Percentiles rank a stretch among this genome's conserved stretches.
phyloP scores from a whole-genome alignment of 2,329 filamentous ascomycete species.

The Neofusicoccum umdonicola region DNA sequence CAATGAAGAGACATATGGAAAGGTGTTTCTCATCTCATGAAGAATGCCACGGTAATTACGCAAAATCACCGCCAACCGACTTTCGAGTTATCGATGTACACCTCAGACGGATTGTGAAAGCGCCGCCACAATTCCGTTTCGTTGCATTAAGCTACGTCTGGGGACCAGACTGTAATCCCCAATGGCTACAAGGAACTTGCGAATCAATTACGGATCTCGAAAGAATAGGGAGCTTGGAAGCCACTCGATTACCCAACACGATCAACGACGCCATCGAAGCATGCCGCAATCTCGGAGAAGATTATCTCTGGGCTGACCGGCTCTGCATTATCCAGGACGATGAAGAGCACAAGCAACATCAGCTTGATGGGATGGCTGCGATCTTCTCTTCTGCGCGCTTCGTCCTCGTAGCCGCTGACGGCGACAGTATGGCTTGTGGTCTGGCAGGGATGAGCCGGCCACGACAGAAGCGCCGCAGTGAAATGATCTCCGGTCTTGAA shows the following conservation, averaged over 20 bases:
- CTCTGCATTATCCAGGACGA: conserved; percentile 19
- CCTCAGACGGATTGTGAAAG: background rate
- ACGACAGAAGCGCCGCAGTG: too few species aligned
- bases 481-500: too few species aligned
- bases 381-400: background rate
- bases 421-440: background rate
- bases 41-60: background rate
- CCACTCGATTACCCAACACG: conserved; percentile 6
- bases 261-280: conserved; percentile 18
- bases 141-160: conserved; percentile 20
- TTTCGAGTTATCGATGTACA: background rate
- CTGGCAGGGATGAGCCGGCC: too few species aligned
- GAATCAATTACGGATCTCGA: background rate
- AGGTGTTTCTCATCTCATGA: background rate
- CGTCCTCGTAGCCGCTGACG: background rate
- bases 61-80: background rate
- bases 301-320: conserved; percentile 21
- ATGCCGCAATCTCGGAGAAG: background rate
- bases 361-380: conserved; percentile 7
- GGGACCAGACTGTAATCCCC: conserved; percentile 3
- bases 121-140: background rate
- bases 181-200: too few species aligned
- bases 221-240: background rate
- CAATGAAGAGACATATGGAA: background rate
- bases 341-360: conserved; percentile 9